phyloP scores from a whole-genome alignment of 1,284 basidiomycete species.

The Cutaneotrichosporon sp. region DNA sequence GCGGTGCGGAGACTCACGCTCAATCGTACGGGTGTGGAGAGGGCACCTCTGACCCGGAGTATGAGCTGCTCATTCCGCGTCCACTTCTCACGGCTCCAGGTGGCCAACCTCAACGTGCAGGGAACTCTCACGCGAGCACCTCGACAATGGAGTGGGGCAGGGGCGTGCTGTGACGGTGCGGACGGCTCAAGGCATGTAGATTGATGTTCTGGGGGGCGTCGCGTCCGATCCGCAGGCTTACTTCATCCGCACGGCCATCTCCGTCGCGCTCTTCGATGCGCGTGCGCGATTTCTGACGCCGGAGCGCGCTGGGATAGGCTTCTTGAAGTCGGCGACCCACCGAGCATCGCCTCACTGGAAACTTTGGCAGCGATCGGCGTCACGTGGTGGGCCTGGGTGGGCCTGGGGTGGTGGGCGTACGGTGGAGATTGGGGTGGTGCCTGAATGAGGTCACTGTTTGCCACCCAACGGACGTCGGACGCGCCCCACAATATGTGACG shows the following conservation, averaged over 20 bases:
- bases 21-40: too few species aligned
- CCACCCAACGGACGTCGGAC: neutral
- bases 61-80: too few species aligned
- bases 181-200: neutral
- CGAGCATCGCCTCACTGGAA: neutral
- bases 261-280: neutral
- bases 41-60: too few species aligned
- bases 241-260: neutral
- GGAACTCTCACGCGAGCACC: too few species aligned
- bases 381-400: neutral
- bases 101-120: too few species aligned
- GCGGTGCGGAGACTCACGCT: too few species aligned
- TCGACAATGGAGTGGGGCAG: neutral
- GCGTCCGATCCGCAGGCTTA: neutral
- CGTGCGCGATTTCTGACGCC: conserved; percentile 4
- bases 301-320: neutral
- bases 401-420: too few species aligned
- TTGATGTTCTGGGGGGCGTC: neutral
- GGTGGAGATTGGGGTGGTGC: neutral
- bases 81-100: too few species aligned
- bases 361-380: neutral
- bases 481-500: neutral
- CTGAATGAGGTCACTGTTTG: conserved; percentile 6
- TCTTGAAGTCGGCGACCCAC: neutral
- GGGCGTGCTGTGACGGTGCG: neutral